phyloP scores from a whole-genome alignment of 2,329 filamentous ascomycete genomes.

The Trichothecium roseum region DNA sequence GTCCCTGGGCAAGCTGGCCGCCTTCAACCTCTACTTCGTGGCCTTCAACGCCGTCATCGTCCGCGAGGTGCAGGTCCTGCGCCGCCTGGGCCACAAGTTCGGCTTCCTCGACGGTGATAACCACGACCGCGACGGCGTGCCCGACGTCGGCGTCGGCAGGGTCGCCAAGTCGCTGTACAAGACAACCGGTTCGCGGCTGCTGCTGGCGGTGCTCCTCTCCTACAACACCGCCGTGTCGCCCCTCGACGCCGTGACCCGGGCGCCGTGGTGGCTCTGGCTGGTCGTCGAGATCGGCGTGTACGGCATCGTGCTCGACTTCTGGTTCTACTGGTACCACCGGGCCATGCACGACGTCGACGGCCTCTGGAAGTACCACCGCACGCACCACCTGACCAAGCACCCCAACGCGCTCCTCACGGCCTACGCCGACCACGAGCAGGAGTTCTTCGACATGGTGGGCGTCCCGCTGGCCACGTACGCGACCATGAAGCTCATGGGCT shows the following conservation, averaged over 20 bases:
- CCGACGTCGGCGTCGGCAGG: conserved; percentile 16
- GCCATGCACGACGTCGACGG: conserved; percentile 25
- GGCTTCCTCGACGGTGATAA: conserved; percentile 17
- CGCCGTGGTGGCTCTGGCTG: conserved; percentile 14
- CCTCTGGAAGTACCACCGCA: conserved; percentile 29
- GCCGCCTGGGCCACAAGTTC: conserved; percentile 17
- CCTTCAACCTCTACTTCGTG: conserved; percentile 15
- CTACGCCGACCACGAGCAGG: conserved; percentile 31
- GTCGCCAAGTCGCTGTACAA: conserved; percentile 10
- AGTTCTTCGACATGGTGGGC: conserved; percentile 29
- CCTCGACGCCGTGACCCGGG: background rate
- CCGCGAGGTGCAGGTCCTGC: conserved; percentile 16
- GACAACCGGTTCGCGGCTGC: conserved; percentile 11
- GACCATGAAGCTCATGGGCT: conserved; percentile 19
- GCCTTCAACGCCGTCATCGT: conserved; percentile 19
- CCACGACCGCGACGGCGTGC: conserved; percentile 22
- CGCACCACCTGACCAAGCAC: conserved; percentile 33
- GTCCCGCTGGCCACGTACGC: conserved; percentile 27
- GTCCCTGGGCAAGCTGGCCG: conserved; percentile 4
- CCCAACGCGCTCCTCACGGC: conserved; percentile 26
- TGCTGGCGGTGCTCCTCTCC: conserved; percentile 14
- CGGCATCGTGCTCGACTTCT: conserved; percentile 28
- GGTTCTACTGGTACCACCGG: conserved; percentile 30
- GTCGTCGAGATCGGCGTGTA: conserved; percentile 20
- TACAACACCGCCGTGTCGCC: conserved; percentile 10